These are phyloP conservation scores for Sistotremastrum suecicum DNA, from an alignment of 768 basidiomycete species.

Conservation along the genomic window DNA sequence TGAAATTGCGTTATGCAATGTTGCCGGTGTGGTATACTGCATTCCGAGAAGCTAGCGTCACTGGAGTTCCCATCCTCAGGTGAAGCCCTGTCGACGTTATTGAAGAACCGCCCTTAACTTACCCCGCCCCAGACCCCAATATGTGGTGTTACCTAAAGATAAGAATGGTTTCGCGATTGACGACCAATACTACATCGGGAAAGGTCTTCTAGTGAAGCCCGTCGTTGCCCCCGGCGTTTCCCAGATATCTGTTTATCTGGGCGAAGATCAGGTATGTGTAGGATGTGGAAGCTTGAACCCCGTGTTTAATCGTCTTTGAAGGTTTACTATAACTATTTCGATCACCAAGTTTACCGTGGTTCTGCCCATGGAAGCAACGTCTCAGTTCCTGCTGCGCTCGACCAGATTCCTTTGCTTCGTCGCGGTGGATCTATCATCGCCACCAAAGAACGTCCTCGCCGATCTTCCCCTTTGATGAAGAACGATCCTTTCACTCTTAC, in stretches of 20 bases:
- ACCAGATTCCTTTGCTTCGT: conserved; percentile 72
- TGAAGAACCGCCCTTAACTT: not conserved
- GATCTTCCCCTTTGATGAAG: conserved; percentile 80
- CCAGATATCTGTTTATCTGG: conserved; percentile 64
- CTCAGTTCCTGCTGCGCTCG: conserved; percentile 66
- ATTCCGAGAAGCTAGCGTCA: conserved; percentile 75
- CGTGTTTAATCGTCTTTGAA: conserved; percentile 14
- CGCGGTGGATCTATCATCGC: conserved; percentile 86
- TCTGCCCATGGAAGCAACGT: conserved; percentile 48
- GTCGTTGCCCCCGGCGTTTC: conserved; percentile 62
- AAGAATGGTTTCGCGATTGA: conserved; percentile 75
- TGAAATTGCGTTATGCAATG: conserved; percentile 74
- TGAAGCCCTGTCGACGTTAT: conserved; percentile 18
- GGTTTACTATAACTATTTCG: conserved; percentile 95
- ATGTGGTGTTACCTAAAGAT: conserved; percentile 85
- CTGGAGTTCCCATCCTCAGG: conserved; percentile 76
- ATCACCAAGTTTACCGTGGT: conserved; percentile 51
- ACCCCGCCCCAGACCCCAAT: conserved; percentile 63
- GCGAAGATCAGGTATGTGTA: conserved; percentile 60
- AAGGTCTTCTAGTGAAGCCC: conserved; percentile 85
- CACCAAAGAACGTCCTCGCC: conserved; percentile 75
- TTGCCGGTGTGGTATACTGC: conserved; percentile 97
- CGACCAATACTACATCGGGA: conserved; percentile 90
- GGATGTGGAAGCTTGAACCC: not conserved
- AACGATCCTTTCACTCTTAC: conserved; percentile 86